Evolutionary conservation across 768 basidiomycete species (phyloP).

Genomic region (Termitomyces heimii): DNA sequence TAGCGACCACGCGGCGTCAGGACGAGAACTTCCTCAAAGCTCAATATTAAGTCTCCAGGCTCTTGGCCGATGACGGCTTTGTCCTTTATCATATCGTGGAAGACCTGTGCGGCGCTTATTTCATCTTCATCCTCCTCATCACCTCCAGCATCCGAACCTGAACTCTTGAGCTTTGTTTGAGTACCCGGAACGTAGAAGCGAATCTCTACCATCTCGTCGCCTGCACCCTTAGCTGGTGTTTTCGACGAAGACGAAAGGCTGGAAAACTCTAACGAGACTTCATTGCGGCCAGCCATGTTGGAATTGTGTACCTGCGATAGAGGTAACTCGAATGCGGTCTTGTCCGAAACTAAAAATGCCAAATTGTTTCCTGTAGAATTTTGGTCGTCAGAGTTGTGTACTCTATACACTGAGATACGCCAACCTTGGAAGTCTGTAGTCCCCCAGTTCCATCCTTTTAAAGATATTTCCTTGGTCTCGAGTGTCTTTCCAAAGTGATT

Average conservation of each 20-base stretch:
- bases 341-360: slow-evolving; percentile 84
- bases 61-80: slow-evolving; percentile 92
- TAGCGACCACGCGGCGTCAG: slow-evolving; percentile 95
- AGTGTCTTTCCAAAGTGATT: slow-evolving; percentile 82
- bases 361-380: slow-evolving; percentile 73
- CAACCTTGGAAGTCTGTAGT: slow-evolving; percentile 88
- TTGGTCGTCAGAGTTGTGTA: neutral
- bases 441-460: slow-evolving; percentile 99
- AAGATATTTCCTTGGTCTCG: slow-evolving; percentile 79
- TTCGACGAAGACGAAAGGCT: slow-evolving; percentile 38
- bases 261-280: slow-evolving; percentile 97
- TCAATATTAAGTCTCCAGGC: slow-evolving; percentile 85
- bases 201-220: slow-evolving; percentile 93
- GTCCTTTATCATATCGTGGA: slow-evolving; percentile 96
- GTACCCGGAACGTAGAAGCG: slow-evolving; percentile 93
- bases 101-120: slow-evolving; percentile 88
- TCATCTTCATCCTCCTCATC: slow-evolving; percentile 74
- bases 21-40: slow-evolving; percentile 93
- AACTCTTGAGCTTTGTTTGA: slow-evolving; percentile 47
- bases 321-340: slow-evolving; percentile 86
- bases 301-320: slow-evolving; percentile 87
- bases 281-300: slow-evolving; percentile 94
- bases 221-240: slow-evolving; percentile 30
- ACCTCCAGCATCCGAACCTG: slow-evolving; percentile 66
- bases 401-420: slow-evolving; percentile 1